Conservation (phyloP, 768 basidiomycete genomes). For the Auricularia sp. region DNA sequence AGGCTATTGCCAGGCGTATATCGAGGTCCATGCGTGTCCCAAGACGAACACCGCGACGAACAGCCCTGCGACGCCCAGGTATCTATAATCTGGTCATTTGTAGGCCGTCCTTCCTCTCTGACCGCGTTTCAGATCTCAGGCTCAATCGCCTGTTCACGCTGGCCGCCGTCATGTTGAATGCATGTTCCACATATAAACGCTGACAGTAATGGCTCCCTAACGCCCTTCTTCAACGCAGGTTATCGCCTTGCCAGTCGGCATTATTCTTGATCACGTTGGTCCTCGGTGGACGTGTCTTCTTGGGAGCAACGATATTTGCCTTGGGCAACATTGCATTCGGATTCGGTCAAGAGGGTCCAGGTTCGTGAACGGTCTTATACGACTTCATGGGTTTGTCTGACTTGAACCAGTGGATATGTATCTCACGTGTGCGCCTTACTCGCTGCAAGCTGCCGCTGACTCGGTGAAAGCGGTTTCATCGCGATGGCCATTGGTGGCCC, state of each 20-base stretch:
- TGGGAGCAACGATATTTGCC: slow-evolving; percentile 21
- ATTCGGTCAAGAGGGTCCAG: slow-evolving; percentile 13
- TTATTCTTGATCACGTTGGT: slow-evolving; percentile 21
- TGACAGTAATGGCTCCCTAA: neutral
- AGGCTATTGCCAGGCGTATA: slow-evolving; percentile 17
- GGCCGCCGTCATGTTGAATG: neutral
- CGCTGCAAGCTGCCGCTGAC: neutral
- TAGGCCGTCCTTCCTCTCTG: no score
- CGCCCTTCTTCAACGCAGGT: slow-evolving; percentile 7
- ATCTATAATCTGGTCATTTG: no score
- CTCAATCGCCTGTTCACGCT: slow-evolving; percentile 26
- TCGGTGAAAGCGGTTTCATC: slow-evolving; percentile 18
- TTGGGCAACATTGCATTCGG: slow-evolving; percentile 24
- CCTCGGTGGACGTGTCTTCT: slow-evolving; percentile 22
- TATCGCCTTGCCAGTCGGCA: slow-evolving; percentile 21
- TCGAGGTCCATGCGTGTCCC: slow-evolving; percentile 14
- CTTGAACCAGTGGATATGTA: no score
- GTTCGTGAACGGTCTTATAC: slow-evolving; percentile 10
- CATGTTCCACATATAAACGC: neutral
- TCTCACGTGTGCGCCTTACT: no score
- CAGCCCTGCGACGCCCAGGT: slow-evolving; percentile 13
- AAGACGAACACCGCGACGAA: slow-evolving; percentile 7
- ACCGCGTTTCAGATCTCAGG: slow-evolving; percentile 3
- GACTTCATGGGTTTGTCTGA: neutral
- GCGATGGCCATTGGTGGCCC: slow-evolving; percentile 28